phyloP scores from a whole-genome alignment of 371 early-diverging fungal genomes.

The Mortierella sp. region DNA sequence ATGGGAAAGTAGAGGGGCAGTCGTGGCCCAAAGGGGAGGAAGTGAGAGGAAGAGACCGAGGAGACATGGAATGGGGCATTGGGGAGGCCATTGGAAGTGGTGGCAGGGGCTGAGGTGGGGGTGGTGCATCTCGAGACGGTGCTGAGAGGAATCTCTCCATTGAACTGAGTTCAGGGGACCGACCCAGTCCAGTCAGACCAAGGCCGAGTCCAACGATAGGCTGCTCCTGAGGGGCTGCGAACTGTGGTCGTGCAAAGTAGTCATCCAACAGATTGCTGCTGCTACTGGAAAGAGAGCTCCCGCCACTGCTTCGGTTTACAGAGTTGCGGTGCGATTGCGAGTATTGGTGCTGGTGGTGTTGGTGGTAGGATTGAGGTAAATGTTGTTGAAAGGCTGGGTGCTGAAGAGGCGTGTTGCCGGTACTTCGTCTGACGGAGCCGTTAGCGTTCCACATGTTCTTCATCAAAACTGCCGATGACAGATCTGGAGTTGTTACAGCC shows the following conservation, averaged over 20 bases:
- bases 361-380: not conserved
- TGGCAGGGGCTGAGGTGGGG: constrained; percentile 8
- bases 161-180: constrained; percentile 18
- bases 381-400: constrained; percentile 12
- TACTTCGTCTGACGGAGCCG: constrained; percentile 20
- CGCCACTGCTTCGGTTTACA: constrained; percentile 27
- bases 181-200: constrained; percentile 21
- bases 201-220: constrained; percentile 27
- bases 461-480: constrained; percentile 40
- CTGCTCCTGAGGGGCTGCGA: not conserved
- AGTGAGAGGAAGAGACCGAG: not conserved
- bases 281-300: constrained; percentile 26
- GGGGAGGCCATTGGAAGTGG: not conserved
- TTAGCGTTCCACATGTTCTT: constrained; percentile 37
- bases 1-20: not conserved
- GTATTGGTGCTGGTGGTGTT: constrained; percentile 21
- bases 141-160: constrained; percentile 29
- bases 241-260: constrained; percentile 25
- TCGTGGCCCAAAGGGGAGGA: not conserved
- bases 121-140: constrained; percentile 10
- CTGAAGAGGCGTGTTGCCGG: constrained; percentile 22
- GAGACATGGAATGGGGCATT: constrained; percentile 3
- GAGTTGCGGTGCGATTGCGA: not conserved
- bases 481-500: constrained; percentile 27
- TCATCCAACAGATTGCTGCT: constrained; percentile 35